Percentiles rank a stretch among this genome's conserved stretches.
Conservation (phyloP, 73 alveolate genomes). For the Paraurostyla sp. region DNA sequence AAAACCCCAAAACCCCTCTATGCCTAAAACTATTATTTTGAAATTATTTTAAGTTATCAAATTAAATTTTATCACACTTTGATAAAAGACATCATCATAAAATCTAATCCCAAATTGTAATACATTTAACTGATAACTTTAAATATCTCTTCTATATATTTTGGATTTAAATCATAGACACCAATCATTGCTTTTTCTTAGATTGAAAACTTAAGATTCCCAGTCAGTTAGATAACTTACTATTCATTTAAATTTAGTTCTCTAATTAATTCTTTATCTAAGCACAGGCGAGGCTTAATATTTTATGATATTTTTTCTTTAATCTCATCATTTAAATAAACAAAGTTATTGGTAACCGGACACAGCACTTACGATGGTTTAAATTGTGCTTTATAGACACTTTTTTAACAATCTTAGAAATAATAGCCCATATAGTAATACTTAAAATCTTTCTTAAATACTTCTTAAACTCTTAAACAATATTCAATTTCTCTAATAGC, state of each 20-base stretch:
- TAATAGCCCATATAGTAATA: constrained; percentile 92
- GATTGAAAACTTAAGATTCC: constrained; percentile 6
- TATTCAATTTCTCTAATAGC: constrained; percentile 95
- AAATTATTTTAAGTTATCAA: too few species aligned
- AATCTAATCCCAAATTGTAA: constrained; percentile 6
- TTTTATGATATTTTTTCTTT: background rate
- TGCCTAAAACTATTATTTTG: too few species aligned
- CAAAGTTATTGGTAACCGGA: constrained; percentile 86
- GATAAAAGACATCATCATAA: constrained; percentile 11
- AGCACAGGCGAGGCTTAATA: background rate
- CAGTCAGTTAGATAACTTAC: background rate
- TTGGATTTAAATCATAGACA: background rate
- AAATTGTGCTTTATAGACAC: constrained; percentile 90
- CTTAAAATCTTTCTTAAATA: constrained; percentile 77
- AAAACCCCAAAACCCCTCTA: too few species aligned
- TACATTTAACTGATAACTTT: background rate
- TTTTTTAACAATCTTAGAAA: constrained; percentile 83
- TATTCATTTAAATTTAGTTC: background rate
- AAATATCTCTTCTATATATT: background rate
- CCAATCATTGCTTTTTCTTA: background rate
- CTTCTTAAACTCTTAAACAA: constrained; percentile 74
- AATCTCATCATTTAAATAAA: constrained; percentile 74
- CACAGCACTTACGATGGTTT: constrained; percentile 91
- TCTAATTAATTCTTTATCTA: constrained; percentile 13
- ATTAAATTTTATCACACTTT: background rate